Conservation (phyloP, 202 grass and related monocot genomes). For the Sporobolus alterniflorus region DNA sequence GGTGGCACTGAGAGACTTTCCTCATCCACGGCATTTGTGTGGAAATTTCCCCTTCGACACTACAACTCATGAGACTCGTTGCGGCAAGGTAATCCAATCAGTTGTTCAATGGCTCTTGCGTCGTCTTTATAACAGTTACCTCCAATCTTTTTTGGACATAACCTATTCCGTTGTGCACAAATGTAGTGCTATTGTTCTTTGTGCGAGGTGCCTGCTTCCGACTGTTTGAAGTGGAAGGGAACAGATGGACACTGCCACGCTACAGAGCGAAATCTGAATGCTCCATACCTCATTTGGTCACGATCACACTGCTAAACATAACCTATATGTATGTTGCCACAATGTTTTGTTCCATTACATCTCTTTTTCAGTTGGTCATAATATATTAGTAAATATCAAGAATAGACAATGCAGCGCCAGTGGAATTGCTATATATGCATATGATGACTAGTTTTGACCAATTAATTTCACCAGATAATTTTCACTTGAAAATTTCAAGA, state of each 20-base stretch:
- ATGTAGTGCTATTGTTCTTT: constrained; percentile 67
- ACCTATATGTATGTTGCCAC: constrained; percentile 11
- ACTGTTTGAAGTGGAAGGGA: constrained; percentile 54
- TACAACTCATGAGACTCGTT: constrained; percentile 42
- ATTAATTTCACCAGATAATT: constrained; percentile 30
- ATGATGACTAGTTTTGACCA: background rate
- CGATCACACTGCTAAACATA: background rate
- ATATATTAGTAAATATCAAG: background rate
- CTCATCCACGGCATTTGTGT: constrained; percentile 70
- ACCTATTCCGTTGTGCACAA: background rate
- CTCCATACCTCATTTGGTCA: background rate
- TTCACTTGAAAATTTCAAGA: constrained; percentile 20
- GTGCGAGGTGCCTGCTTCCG: constrained; percentile 57
- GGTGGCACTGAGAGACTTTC: constrained; percentile 64
- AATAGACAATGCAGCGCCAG: background rate
- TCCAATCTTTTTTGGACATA: background rate
- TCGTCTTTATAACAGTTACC: background rate
- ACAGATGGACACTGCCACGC: constrained; percentile 53
- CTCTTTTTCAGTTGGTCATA: background rate
- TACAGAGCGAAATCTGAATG: background rate
- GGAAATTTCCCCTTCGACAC: constrained; percentile 55
- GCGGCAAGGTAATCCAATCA: constrained; percentile 44
- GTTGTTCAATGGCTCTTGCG: background rate
- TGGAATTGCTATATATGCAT: background rate
- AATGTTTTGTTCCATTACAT: background rate